phyloP scores from a whole-genome alignment of 495 filamentous ascomycete species.

The Hypoxylon lienhwacheense region DNA sequence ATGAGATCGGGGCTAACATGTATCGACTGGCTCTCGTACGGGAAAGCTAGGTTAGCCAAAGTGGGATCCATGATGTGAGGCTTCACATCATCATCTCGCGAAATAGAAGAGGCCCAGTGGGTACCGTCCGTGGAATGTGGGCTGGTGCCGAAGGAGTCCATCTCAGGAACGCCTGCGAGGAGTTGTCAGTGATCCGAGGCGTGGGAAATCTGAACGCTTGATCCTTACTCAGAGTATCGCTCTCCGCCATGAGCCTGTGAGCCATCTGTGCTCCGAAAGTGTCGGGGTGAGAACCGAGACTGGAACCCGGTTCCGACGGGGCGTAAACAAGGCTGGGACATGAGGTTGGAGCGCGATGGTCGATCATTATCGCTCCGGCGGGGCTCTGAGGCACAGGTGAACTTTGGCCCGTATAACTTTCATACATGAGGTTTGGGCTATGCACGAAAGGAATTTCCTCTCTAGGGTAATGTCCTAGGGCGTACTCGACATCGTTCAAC shows the following conservation, averaged over 20 bases:
- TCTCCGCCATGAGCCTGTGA: conserved; percentile 50
- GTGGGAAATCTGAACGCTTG: conserved; percentile 34
- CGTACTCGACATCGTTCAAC: conserved; percentile 58
- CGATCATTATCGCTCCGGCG: conserved; percentile 55
- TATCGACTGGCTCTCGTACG: conserved; percentile 41
- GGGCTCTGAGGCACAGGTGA: conserved; percentile 55
- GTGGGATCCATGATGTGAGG: conserved; percentile 38
- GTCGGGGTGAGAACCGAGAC: conserved; percentile 51
- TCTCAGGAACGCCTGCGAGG: conserved; percentile 46
- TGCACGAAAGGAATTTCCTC: conserved; percentile 55
- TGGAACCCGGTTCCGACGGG: conserved; percentile 52
- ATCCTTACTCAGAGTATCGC: conserved; percentile 50
- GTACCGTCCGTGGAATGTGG: conserved; percentile 43
- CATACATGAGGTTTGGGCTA: conserved; percentile 57
- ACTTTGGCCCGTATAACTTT: conserved; percentile 50
- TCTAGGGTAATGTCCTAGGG: conserved; percentile 49
- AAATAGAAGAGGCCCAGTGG: conserved; percentile 47
- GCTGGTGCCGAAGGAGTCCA: conserved; percentile 52
- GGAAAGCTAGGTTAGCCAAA: conserved; percentile 30
- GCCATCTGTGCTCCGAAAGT: conserved; percentile 49
- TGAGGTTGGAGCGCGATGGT: conserved; percentile 52
- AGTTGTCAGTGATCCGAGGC: conserved; percentile 40
- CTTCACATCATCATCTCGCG: conserved; percentile 45
- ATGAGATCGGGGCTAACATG: conserved; percentile 56
- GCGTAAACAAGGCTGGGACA: conserved; percentile 55